Evolutionary conservation across 2,329 filamentous ascomycete species (phyloP).

Genomic region (Talaromyces sp.): DNA sequence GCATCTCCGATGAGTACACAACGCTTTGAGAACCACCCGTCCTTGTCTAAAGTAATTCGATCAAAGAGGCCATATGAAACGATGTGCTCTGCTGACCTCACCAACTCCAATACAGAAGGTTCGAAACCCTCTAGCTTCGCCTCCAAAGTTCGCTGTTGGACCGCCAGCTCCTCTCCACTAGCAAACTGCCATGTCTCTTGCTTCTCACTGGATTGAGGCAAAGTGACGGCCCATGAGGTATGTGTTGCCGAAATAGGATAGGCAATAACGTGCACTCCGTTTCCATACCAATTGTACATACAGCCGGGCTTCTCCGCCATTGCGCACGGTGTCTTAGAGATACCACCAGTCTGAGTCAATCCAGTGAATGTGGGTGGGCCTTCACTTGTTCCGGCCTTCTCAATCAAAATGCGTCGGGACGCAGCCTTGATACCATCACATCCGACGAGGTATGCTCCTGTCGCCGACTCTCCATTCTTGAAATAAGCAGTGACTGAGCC

Average conservation of each 20-base stretch:
- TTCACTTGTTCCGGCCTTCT: not conserved
- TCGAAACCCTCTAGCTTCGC: not conserved
- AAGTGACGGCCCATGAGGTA: not conserved
- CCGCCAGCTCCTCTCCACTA: not conserved
- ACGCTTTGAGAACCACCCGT: not conserved
- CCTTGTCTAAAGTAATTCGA: not conserved
- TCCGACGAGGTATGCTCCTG: not conserved
- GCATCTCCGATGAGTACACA: not conserved
- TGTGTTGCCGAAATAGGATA: not conserved
- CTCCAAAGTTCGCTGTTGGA: not conserved
- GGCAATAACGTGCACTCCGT: not conserved
- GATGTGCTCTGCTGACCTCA: not conserved
- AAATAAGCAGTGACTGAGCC: not conserved
- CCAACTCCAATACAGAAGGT: not conserved
- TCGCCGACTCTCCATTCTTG: not conserved
- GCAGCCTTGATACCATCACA: slow-evolving; percentile 1
- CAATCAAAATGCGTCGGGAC: not conserved
- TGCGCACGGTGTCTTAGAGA: not conserved
- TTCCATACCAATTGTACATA: not conserved
- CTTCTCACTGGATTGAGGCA: not conserved
- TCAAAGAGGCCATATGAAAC: not conserved
- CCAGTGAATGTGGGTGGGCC: not conserved
- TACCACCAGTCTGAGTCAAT: not conserved
- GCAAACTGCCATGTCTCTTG: not conserved
- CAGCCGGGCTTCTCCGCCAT: not conserved